A percentile compares a stretch with the other conserved stretches of the same genome.
These are phyloP conservation scores for Rhododendron henanense DNA, from an alignment of 148 eudicot species.

Conservation along the genomic window DNA sequence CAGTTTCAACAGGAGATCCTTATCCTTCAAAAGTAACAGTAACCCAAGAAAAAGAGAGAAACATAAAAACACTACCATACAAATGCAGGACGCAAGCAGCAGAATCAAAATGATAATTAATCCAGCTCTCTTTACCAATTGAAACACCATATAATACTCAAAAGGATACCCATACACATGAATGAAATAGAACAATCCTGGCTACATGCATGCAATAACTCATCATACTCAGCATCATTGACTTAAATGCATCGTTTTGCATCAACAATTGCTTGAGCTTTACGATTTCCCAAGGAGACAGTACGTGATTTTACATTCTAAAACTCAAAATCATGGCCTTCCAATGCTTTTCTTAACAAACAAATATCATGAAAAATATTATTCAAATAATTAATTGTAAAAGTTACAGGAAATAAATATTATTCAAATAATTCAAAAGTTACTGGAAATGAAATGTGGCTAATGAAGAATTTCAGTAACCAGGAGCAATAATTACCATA, in stretches of 20 bases:
- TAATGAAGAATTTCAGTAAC: background rate
- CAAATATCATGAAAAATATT: background rate
- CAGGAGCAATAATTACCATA: constrained; percentile 56
- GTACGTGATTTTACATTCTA: background rate
- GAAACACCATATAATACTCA: background rate
- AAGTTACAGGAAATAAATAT: background rate
- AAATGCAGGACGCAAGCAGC: background rate
- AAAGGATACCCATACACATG: background rate
- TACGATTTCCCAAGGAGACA: background rate
- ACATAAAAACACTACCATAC: background rate
- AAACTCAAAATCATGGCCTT: background rate
- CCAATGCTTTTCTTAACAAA: background rate
- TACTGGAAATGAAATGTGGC: background rate
- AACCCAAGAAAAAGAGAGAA: background rate
- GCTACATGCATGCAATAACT: background rate
- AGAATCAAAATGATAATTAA: background rate
- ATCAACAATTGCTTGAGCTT: background rate
- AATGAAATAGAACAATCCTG: background rate
- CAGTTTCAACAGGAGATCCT: background rate
- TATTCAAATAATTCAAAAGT: background rate
- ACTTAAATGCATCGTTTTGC: background rate
- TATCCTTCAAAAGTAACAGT: background rate
- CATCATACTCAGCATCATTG: background rate
- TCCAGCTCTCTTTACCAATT: background rate
- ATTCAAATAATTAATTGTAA: background rate